Evolutionary conservation across 2,329 filamentous ascomycete genomes (phyloP).

Genomic region (Penicillium sp.): DNA sequence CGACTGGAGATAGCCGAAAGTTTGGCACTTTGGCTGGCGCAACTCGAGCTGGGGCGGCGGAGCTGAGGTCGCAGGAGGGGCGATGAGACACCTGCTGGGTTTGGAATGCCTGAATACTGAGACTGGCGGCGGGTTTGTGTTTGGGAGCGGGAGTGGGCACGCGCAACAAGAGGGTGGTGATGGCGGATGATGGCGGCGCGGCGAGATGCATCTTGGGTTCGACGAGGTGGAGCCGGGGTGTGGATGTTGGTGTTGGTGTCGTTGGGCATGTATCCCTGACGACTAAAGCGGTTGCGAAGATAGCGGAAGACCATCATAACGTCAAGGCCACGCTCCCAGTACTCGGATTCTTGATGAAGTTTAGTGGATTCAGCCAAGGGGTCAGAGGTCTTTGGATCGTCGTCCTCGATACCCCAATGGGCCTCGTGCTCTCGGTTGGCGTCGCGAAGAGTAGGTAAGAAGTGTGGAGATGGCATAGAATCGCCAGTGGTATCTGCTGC

Average conservation of each 20-base stretch:
- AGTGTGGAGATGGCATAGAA: slow-evolving; percentile 46
- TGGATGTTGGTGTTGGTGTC: slow-evolving; percentile 28
- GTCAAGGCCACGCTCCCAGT: slow-evolving; percentile 93
- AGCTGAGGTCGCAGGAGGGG: slow-evolving; percentile 47
- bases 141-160: slow-evolving; percentile 47
- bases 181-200: slow-evolving; percentile 83
- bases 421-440: slow-evolving; percentile 54
- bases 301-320: slow-evolving; percentile 91
- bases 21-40: slow-evolving; percentile 84
- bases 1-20: slow-evolving; percentile 70
- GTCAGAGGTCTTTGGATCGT: slow-evolving; percentile 38
- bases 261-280: slow-evolving; percentile 41
- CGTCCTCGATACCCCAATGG: slow-evolving; percentile 68
- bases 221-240: slow-evolving; percentile 38
- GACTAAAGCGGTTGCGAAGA: slow-evolving; percentile 72
- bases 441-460: slow-evolving; percentile 52
- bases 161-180: slow-evolving; percentile 81
- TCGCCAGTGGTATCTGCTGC: slow-evolving; percentile 22
- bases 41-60: slow-evolving; percentile 63
- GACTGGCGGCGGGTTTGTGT: slow-evolving; percentile 58
- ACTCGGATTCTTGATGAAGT: slow-evolving; percentile 64
- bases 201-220: slow-evolving; percentile 66
- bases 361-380: slow-evolving; percentile 41
- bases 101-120: slow-evolving; percentile 37
- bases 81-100: slow-evolving; percentile 31